A percentile compares a stretch with the other conserved stretches of the same genome.
Evolutionary conservation across 2,329 filamentous ascomycete species (phyloP).

Genomic region (Colletotrichum scovillei): DNA sequence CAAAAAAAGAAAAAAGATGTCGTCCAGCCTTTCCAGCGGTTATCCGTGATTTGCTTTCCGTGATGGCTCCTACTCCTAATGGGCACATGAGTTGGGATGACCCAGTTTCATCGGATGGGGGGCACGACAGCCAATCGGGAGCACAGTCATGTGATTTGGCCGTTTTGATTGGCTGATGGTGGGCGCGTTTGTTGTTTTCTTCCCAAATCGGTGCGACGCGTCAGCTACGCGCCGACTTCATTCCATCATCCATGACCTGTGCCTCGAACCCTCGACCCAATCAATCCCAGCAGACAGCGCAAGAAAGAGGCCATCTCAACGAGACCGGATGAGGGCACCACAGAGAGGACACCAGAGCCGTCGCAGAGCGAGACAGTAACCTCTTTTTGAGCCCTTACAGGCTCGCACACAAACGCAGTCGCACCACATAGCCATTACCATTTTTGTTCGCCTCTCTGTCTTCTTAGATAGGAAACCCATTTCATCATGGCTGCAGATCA

Average conservation of each 20-base stretch:
- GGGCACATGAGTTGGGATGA: constrained; percentile 11
- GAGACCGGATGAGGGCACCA: constrained; percentile 15
- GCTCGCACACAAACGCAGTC: not conserved
- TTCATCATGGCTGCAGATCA: constrained; percentile 26
- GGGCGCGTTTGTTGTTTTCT: constrained; percentile 34
- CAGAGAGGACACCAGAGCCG: constrained; percentile 2
- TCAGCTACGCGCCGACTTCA: constrained; percentile 30
- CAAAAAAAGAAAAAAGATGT: constrained; percentile 20
- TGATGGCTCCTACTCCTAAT: not conserved
- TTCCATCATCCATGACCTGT: constrained; percentile 23
- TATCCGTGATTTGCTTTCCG: constrained; percentile 15
- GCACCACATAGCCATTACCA: not conserved
- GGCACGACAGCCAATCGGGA: constrained; percentile 16
- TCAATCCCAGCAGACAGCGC: constrained; percentile 18
- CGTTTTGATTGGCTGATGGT: constrained; percentile 16
- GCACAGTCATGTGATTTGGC: not conserved
- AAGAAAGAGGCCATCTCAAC: constrained; percentile 18
- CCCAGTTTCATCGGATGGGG: constrained; percentile 20
- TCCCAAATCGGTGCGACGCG: constrained; percentile 20
- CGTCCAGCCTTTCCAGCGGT: constrained; percentile 24
- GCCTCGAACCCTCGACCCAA: constrained; percentile 16
- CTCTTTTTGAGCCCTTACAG: not conserved
- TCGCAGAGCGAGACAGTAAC: constrained; percentile 23
- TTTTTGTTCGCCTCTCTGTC: not conserved
- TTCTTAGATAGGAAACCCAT: constrained; percentile 18